phyloP scores from a whole-genome alignment of 768 basidiomycete genomes.

The Agaricus subrufescens region DNA sequence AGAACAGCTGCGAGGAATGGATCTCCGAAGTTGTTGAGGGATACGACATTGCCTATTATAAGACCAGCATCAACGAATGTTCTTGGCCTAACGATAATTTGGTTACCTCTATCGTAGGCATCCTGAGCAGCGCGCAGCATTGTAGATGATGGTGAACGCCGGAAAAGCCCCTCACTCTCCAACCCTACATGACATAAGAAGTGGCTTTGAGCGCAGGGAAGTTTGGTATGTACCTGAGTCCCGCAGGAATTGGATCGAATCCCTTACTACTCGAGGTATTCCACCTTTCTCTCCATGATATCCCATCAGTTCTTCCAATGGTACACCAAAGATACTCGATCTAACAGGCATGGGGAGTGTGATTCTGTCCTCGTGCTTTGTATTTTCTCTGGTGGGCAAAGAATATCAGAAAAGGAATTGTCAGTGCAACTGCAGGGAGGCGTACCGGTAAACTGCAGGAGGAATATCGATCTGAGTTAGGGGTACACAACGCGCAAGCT shows the following conservation, averaged over 20 bases:
- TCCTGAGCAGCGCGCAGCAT: constrained; percentile 72
- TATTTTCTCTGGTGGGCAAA: constrained; percentile 57
- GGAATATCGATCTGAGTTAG: constrained; percentile 86
- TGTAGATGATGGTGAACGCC: constrained; percentile 71
- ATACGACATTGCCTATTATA: constrained; percentile 68
- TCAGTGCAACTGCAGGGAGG: constrained; percentile 19
- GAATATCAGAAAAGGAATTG: background rate
- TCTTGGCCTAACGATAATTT: background rate
- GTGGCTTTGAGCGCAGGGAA: background rate
- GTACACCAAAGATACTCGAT: constrained; percentile 73
- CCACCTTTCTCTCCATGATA: constrained; percentile 77
- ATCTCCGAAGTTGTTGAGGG: constrained; percentile 69
- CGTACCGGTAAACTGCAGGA: constrained; percentile 74
- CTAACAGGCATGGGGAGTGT: constrained; percentile 55
- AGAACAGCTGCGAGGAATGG: constrained; percentile 81
- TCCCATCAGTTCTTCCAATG: constrained; percentile 82
- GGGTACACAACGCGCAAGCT: constrained; percentile 71
- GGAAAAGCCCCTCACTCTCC: constrained; percentile 75
- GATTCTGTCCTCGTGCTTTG: constrained; percentile 69
- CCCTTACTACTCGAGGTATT: constrained; percentile 75
- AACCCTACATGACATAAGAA: constrained; percentile 36
- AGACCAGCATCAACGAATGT: constrained; percentile 1
- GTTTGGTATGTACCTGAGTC: constrained; percentile 38
- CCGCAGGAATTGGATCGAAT: constrained; percentile 67
- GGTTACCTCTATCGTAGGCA: constrained; percentile 78